Percentiles rank a stretch among this genome's conserved stretches.
These are phyloP conservation scores for Cynara cardunculus DNA, from an alignment of 129 eudicot species.

Conservation along the genomic window DNA sequence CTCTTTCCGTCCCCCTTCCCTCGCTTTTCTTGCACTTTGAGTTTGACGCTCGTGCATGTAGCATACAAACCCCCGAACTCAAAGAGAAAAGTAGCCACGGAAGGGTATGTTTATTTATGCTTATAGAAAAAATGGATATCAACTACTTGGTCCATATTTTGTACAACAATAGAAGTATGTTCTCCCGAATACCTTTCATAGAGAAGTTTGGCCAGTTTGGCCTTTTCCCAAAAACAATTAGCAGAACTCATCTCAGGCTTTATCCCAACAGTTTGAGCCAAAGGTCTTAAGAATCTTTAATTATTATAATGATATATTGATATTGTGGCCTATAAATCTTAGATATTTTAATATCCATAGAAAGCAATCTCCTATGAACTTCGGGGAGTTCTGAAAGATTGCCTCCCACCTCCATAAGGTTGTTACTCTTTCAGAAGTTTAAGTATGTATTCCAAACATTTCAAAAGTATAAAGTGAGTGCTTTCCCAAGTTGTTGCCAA, in stretches of 20 bases:
- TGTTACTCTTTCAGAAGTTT: too few relatives aligned
- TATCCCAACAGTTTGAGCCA: neutral
- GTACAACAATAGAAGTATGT: neutral
- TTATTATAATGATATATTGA: too few relatives aligned
- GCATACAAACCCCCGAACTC: neutral
- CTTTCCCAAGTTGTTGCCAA: neutral
- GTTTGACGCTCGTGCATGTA: neutral
- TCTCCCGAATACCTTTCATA: neutral
- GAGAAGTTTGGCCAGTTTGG: neutral
- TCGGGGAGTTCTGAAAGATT: neutral
- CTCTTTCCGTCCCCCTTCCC: neutral
- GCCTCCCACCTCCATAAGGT: neutral
- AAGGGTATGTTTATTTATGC: neutral
- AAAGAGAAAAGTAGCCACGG: neutral
- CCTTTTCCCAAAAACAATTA: neutral
- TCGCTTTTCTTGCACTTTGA: neutral
- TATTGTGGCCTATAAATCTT: neutral
- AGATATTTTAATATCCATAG: neutral
- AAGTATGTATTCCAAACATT: too few relatives aligned
- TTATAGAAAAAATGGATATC: neutral
- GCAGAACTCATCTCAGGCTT: neutral
- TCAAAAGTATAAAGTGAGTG: neutral
- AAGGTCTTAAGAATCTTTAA: neutral
- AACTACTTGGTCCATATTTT: neutral
- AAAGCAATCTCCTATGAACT: neutral